phyloP scores from a whole-genome alignment of 306 rosid species.

The Coriaria nepalensis region DNA sequence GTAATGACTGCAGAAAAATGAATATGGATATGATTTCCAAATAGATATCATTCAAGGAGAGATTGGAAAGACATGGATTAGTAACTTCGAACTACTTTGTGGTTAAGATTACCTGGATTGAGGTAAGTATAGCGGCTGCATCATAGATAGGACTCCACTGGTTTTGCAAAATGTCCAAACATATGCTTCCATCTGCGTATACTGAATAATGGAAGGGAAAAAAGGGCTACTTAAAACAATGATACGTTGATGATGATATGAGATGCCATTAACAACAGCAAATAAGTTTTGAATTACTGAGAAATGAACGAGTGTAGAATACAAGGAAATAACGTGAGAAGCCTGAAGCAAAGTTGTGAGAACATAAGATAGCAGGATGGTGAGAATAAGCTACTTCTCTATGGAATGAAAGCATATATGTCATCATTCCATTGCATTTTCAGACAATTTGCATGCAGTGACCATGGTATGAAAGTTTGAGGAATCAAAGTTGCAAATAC shows the following conservation, averaged over 20 bases:
- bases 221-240: no score
- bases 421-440: no score
- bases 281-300: no score
- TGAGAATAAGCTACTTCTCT: background rate
- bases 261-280: no score
- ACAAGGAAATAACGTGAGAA: no score
- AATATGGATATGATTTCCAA: background rate
- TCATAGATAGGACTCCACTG: conserved; percentile 99
- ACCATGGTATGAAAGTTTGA: background rate
- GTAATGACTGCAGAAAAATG: conserved; percentile 54
- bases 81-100: background rate
- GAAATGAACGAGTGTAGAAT: no score
- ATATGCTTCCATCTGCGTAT: conserved; percentile 96
- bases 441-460: background rate
- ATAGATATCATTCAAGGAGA: background rate
- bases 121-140: conserved; percentile 93
- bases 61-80: background rate
- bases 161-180: conserved; percentile 90
- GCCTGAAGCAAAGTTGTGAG: no score
- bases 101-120: conserved; percentile 63
- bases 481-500: conserved; percentile 28
- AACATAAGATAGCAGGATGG: no score
- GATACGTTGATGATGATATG: no score
- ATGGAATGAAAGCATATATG: no score
- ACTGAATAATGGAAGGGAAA: conserved; percentile 33